Percentiles rank a stretch among this genome's conserved stretches.
Evolutionary conservation across 192 early-diverging fungal genomes (phyloP).

Genomic region (Chytriomyces hyalinus): DNA sequence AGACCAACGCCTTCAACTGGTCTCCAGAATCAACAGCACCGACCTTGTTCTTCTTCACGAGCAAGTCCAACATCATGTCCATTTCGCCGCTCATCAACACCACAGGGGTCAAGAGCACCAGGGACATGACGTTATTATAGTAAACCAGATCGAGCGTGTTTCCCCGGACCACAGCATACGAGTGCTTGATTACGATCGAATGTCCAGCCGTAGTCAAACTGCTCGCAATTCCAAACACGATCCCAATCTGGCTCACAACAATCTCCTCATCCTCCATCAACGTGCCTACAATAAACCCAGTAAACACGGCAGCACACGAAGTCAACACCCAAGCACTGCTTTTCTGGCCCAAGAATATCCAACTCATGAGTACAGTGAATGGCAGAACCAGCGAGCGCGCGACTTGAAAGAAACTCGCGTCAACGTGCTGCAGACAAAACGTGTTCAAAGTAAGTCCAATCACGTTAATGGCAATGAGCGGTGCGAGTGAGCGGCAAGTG

Average conservation of each 20-base stretch:
- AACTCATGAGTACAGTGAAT: constrained; percentile 56
- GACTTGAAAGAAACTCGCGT: constrained; percentile 66
- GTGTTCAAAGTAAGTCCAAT: constrained; percentile 64
- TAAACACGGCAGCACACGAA: constrained; percentile 50
- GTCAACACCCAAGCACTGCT: neutral
- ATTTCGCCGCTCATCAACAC: constrained; percentile 55
- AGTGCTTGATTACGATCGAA: constrained; percentile 66
- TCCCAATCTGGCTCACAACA: constrained; percentile 29
- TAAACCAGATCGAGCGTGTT: constrained; percentile 63
- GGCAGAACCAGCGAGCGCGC: constrained; percentile 64
- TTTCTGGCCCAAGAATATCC: neutral
- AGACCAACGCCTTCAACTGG: constrained; percentile 8
- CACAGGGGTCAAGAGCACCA: constrained; percentile 51
- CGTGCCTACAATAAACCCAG: constrained; percentile 61
- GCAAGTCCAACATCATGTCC: neutral
- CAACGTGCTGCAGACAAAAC: constrained; percentile 61
- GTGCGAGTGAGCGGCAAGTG: constrained; percentile 37
- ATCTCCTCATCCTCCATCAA: constrained; percentile 28
- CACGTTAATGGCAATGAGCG: constrained; percentile 59
- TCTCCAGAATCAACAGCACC: neutral
- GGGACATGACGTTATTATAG: constrained; percentile 62
- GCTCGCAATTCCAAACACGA: constrained; percentile 56
- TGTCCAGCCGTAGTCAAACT: constrained; percentile 60
- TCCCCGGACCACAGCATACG: constrained; percentile 51
- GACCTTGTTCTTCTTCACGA: neutral